Evolutionary conservation across 2,329 filamentous ascomycete species (phyloP).

Genomic region (Phialemoniopsis sp.): DNA sequence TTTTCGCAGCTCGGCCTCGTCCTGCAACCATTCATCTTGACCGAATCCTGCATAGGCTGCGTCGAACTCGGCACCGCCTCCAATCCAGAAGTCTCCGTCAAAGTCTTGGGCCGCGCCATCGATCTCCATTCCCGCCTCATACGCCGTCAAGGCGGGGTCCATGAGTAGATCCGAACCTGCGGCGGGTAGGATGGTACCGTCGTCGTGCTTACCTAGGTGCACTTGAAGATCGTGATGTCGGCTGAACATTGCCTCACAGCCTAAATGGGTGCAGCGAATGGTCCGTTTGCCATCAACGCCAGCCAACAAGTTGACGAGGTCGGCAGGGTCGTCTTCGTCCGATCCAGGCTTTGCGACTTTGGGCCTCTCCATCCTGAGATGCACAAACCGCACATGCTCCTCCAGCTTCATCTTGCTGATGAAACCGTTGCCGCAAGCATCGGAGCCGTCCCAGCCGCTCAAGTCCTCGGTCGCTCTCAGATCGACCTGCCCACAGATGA

Average conservation of each 20-base stretch:
- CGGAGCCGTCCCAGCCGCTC: conserved; percentile 52
- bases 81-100: conserved; percentile 7
- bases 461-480: conserved; percentile 44
- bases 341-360: conserved; percentile 14
- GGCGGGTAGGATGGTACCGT: conserved; percentile 6
- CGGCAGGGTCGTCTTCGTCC: conserved; percentile 26
- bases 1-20: conserved; percentile 18
- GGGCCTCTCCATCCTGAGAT: conserved; percentile 59
- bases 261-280: conserved; percentile 33
- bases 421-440: conserved; percentile 73
- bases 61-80: neutral
- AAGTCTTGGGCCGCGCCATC: conserved; percentile 1
- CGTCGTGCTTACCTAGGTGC: conserved; percentile 33
- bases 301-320: conserved; percentile 17
- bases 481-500: conserved; percentile 71
- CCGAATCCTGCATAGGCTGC: conserved; percentile 2
- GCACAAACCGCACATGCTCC: conserved; percentile 79
- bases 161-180: neutral
- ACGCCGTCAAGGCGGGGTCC: neutral
- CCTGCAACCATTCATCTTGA: conserved; percentile 10
- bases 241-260: conserved; percentile 41
- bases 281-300: conserved; percentile 35
- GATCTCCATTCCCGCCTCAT: neutral
- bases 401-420: conserved; percentile 74
- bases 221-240: conserved; percentile 45